Conservation (phyloP, 345 rosid species). For the Pugionium cornutum region DNA sequence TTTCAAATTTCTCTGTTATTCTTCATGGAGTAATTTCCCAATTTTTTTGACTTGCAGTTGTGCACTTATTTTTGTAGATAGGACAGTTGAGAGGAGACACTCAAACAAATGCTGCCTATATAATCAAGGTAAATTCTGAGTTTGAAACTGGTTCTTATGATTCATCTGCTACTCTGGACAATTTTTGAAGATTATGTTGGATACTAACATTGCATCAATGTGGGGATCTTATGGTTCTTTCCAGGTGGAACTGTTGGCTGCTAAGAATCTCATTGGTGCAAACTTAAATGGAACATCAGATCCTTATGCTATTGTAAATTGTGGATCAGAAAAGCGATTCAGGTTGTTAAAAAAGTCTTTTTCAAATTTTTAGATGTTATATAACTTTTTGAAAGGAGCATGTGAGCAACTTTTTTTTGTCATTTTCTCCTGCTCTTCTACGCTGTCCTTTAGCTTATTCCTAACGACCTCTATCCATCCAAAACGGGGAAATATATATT, state of each 20-base stretch:
- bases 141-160: slow-evolving; percentile 6
- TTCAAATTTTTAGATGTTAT: slow-evolving; percentile 3
- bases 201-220: slow-evolving; percentile 11
- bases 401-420: slow-evolving; percentile 25
- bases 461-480: slow-evolving; percentile 21
- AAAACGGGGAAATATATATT: slow-evolving; percentile 9
- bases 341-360: slow-evolving; percentile 53
- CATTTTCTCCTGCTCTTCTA: slow-evolving; percentile 16
- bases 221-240: slow-evolving; percentile 13
- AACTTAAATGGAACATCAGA: slow-evolving; percentile 97
- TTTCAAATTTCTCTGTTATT: not conserved
- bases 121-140: slow-evolving; percentile 36
- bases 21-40: slow-evolving; percentile 61
- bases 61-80: slow-evolving; percentile 87
- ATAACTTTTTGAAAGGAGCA: slow-evolving; percentile 15
- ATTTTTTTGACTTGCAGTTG: slow-evolving; percentile 81
- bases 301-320: slow-evolving; percentile 95
- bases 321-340: slow-evolving; percentile 94
- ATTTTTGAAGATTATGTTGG: not conserved
- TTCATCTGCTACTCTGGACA: slow-evolving; percentile 6
- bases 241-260: slow-evolving; percentile 91
- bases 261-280: slow-evolving; percentile 95
- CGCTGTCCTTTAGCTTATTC: slow-evolving; percentile 16
- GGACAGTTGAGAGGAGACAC: slow-evolving; percentile 59
- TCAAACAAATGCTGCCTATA: slow-evolving; percentile 69